Base-by-base conservation (phyloP, 2,329 filamentous ascomycete species). In the Coleophoma eucalyptorum region DNA sequence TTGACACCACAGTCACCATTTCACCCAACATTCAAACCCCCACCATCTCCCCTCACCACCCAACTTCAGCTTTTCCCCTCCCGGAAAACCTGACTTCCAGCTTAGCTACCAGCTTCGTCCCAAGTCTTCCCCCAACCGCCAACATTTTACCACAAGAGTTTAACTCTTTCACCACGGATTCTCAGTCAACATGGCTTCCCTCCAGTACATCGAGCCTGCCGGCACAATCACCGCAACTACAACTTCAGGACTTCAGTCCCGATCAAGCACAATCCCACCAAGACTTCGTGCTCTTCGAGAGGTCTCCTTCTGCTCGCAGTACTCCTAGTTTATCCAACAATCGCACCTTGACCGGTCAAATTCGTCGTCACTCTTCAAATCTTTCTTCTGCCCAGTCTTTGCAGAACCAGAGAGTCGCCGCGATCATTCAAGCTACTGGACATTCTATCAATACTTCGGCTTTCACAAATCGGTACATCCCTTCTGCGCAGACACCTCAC, bases 81-180 rank as follows among this genome's bases (percentile, higher is more conserved):
- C 69, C 72, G 80, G 81, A 80, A 72, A 79, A 81, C 66, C 82
- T 88, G 84, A 86, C 86, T 81, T 83, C 74, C 65, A 78, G 77
- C 77, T 72, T 73, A 72, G 80, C 81, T 78, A 73, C 74, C 62
- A 62, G 77, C 80, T 74, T 71, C 61, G 80, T 78, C 81, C 79
- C 74, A 69, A 69, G 71, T 73, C 69, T 67, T 63, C 69, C 67
- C 65, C 26, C 26, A 26, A 77, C 77, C 76, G 72, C 73, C 72
- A 83, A 74, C 74, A 83, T 83, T 80, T 69, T 76, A 74, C 69
- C 72, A 67, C 80, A 77, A 82, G 84, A 86, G 81, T 81, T 79
- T 62, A 66, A 77, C 81, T 84, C 88, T 84, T 86, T 86, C 86
- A 90, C 79, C 80, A 91, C 87, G 87, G 87, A 87, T 89, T 81